phyloP scores from a whole-genome alignment of 2,329 filamentous ascomycete species.

The Aspergillus ibericus region DNA sequence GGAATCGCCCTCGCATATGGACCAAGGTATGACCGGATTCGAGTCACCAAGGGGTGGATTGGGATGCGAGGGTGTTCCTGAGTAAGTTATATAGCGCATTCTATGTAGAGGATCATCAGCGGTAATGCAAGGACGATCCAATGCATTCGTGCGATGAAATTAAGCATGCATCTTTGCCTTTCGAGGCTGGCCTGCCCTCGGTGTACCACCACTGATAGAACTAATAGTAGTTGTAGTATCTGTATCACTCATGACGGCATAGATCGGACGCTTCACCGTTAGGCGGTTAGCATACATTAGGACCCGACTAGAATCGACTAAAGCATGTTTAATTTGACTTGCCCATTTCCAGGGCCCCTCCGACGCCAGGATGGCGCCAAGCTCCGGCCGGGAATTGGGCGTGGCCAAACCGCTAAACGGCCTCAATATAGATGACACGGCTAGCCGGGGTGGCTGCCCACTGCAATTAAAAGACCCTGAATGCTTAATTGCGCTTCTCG shows the following conservation, averaged over 20 bases:
- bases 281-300: background rate
- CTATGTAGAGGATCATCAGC: conserved; percentile 9
- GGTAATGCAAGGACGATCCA: background rate
- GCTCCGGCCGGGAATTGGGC: background rate
- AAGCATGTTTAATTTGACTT: background rate
- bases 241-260: background rate
- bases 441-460: conserved; percentile 2
- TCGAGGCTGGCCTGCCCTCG: background rate
- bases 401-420: background rate
- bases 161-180: background rate
- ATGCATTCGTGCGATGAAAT: background rate
- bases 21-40: background rate
- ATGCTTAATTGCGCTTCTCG: conserved; percentile 2
- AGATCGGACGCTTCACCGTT: background rate
- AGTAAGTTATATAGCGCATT: background rate
- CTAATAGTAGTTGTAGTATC: too few species aligned
- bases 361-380: background rate
- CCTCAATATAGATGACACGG: conserved; percentile 2
- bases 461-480: conserved; percentile 6
- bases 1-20: background rate
- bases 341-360: too few species aligned
- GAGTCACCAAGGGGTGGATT: too few species aligned
- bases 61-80: too few species aligned
- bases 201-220: too few species aligned
- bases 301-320: background rate